A percentile compares a stretch with the other conserved stretches of the same genome.
Conservation (phyloP, 2,329 filamentous ascomycete species). For the Aspergillus transmontanensis region DNA sequence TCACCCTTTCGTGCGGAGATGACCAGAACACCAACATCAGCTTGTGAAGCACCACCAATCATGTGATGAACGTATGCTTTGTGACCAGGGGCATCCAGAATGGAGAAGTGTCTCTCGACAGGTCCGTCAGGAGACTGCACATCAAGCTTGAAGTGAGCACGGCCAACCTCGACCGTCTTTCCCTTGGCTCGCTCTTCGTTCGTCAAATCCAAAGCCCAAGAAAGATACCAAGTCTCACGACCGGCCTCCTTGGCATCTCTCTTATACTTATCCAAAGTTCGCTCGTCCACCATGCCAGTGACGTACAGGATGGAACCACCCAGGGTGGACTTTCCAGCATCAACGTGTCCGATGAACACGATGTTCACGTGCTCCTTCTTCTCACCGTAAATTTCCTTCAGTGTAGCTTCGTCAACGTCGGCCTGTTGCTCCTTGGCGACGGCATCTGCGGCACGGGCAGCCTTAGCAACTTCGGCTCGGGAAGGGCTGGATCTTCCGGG, state of each 20-base stretch:
- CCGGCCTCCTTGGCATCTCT: conserved; percentile 93
- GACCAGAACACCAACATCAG: conserved; percentile 91
- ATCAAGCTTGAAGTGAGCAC: conserved; percentile 88
- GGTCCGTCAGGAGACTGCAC: conserved; percentile 39
- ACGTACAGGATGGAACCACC: conserved; percentile 90
- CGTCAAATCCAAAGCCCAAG: conserved; percentile 95
- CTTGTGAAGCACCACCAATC: conserved; percentile 93
- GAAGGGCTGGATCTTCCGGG: conserved; percentile 76
- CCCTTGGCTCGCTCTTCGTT: conserved; percentile 96
- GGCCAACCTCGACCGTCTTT: conserved; percentile 96
- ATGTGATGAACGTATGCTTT: conserved; percentile 98
- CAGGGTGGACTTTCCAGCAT: conserved; percentile 95
- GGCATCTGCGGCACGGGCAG: conserved; percentile 73
- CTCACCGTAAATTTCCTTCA: conserved; percentile 94
- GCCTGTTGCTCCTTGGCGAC: conserved; percentile 81
- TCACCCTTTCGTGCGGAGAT: conserved; percentile 97
- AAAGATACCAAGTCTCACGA: conserved; percentile 97
- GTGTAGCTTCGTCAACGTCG: conserved; percentile 77
- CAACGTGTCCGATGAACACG: conserved; percentile 97
- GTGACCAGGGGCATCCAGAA: conserved; percentile 94
- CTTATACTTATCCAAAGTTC: conserved; percentile 98
- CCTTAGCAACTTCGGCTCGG: conserved; percentile 58
- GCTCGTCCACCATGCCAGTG: conserved; percentile 98
- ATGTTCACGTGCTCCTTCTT: conserved; percentile 79
- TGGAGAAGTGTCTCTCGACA: conserved; percentile 92